A percentile compares a stretch with the other conserved stretches of the same genome.
Evolutionary conservation across 2,329 filamentous ascomycete genomes (phyloP).

Genomic region (Cadophora sp.): DNA sequence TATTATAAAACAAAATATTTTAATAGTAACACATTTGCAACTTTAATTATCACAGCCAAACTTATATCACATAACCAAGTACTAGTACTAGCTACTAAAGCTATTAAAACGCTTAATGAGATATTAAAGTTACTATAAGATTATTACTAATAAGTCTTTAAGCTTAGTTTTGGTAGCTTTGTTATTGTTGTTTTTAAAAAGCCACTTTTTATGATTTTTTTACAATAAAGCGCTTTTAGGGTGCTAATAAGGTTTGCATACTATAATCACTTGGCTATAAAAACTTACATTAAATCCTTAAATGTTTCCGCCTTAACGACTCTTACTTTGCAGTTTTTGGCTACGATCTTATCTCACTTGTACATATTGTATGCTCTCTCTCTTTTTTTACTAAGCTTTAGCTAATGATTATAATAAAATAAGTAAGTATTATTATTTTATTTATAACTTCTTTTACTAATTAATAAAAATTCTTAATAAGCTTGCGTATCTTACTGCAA

Average conservation of each 20-base stretch:
- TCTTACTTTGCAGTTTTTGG: constrained; percentile 12
- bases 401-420: neutral
- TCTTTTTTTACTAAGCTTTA: constrained; percentile 6
- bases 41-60: neutral
- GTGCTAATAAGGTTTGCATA: constrained; percentile 5
- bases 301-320: constrained; percentile 11
- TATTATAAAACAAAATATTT: neutral
- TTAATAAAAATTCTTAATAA: constrained; percentile 6
- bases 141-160: constrained; percentile 7
- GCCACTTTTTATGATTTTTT: neutral
- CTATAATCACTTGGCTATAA: constrained; percentile 11
- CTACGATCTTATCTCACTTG: constrained; percentile 11
- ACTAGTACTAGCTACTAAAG: neutral
- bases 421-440: constrained; percentile 2
- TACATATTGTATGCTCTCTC: constrained; percentile 11
- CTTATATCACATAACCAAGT: neutral
- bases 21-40: neutral
- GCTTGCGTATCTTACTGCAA: constrained; percentile 13
- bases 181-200: constrained; percentile 5
- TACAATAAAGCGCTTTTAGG: constrained; percentile 10
- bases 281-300: constrained; percentile 15
- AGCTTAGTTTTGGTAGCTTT: constrained; percentile 15
- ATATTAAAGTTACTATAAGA: constrained; percentile 8
- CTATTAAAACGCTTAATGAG: neutral
- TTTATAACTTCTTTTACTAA: neutral